Percentiles rank a stretch among this genome's conserved stretches.
Conservation (phyloP, 805 yeast genomes). For the Maudiozyma serrabonitensis region DNA sequence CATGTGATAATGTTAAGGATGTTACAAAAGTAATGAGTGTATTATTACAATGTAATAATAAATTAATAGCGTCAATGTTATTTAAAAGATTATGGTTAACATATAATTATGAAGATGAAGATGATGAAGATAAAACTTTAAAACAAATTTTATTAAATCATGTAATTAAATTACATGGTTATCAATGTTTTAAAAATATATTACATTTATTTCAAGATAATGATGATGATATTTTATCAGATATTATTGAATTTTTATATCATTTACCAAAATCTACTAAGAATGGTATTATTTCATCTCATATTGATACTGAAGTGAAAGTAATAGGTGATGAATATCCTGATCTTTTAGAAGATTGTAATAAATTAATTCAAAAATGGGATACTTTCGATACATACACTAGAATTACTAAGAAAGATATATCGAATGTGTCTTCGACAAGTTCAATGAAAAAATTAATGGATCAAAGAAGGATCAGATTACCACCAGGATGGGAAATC, state of each 20-base stretch:
- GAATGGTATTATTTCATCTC: conserved; percentile 66
- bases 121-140: not conserved
- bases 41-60: conserved; percentile 66
- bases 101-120: conserved; percentile 29
- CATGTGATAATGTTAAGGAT: conserved; percentile 41
- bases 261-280: conserved; percentile 66
- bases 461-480: conserved; percentile 25
- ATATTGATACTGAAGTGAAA: conserved; percentile 53
- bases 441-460: conserved; percentile 13
- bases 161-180: conserved; percentile 77
- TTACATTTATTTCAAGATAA: conserved; percentile 31
- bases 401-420: conserved; percentile 58
- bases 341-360: conserved; percentile 21
- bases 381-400: conserved; percentile 67
- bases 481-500: conserved; percentile 30
- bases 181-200: conserved; percentile 61
- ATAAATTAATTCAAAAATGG: conserved; percentile 56
- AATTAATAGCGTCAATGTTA: conserved; percentile 51
- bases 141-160: conserved; percentile 40
- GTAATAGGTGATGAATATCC: conserved; percentile 22
- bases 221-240: conserved; percentile 31
- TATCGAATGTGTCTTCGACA: conserved; percentile 12
- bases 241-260: conserved; percentile 48
- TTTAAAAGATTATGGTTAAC: conserved; percentile 51
- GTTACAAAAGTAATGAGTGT: conserved; percentile 75